Evolutionary conservation across 2,329 filamentous ascomycete species (phyloP), one percentile per base, ranked within the genome.

Genomic region (Pezicula carpinea): DNA sequence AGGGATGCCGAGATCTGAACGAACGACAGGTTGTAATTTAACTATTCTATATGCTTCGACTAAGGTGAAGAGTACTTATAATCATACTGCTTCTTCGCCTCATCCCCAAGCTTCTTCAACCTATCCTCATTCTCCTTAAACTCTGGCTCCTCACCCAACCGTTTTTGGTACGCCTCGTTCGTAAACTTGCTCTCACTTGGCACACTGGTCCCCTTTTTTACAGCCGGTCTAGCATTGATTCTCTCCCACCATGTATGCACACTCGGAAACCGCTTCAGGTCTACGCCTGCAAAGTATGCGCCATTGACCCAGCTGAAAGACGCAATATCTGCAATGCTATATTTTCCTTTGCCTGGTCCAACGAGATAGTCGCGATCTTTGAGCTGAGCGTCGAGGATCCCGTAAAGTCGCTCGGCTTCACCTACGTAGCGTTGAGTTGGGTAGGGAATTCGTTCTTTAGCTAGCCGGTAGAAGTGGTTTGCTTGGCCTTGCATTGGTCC

Each of bases 401-500:
- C 77, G 66, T 90, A 91, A 1, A 92, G 73, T 3, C 88, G 79
- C 54, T 85, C 76, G 1, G 82, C 80, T 71, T 92, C 88, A 59
- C 86, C 88, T 44, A 84, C 73, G 65, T 91, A 92, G 34, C 87
- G 79, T 60, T 85, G 82, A 14, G 85, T 76, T 41, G 76, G 82
- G 64, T 89, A 91, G 42, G 81, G 73, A 58, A 88, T 83, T 59
- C 76, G 77, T 59, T 88, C 83, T 35, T 82, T 79, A 4, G 84
- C 79, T 57, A 83, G 82, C 34, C 79, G 75, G 44, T 72, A 64
- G 70, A 91, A 91, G 68, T 91, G 85, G 65, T 86, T 84, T 49
- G 84, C 82, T 63, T 90, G 86, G 19, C 82, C 86, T 64, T 89
- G 85, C 72, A 77, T 78, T 3, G 86, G 85, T 1, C 85, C 85